Conservation (phyloP, 2,329 filamentous ascomycete species). For the Kalaharituber pfeilii region DNA sequence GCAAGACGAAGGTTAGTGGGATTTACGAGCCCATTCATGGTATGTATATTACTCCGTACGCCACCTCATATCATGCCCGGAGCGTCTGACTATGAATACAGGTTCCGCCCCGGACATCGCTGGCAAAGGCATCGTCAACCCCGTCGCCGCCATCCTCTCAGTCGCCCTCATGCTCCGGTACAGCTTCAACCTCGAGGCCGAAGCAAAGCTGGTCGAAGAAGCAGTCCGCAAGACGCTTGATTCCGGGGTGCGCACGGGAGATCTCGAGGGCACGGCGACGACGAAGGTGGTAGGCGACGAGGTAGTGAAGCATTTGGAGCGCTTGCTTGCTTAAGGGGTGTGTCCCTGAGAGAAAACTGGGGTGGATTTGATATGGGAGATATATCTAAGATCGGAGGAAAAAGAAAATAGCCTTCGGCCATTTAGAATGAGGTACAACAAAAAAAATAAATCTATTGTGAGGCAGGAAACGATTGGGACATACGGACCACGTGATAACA, state of each 20-base stretch:
- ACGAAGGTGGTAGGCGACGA: slow-evolving; percentile 74
- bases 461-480: too few relatives aligned
- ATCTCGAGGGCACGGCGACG: slow-evolving; percentile 60
- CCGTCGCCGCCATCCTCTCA: slow-evolving; percentile 77
- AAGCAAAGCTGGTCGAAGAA: slow-evolving; percentile 63
- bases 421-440: too few relatives aligned
- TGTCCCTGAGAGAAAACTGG: too few relatives aligned
- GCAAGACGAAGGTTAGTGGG: slow-evolving; percentile 68
- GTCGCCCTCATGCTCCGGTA: slow-evolving; percentile 94
- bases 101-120: slow-evolving; percentile 71
- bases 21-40: slow-evolving; percentile 98
- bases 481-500: too few relatives aligned
- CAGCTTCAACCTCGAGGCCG: slow-evolving; percentile 60
- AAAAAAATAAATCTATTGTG: too few relatives aligned
- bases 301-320: slow-evolving; percentile 35
- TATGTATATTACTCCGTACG: slow-evolving; percentile 27
- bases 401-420: too few relatives aligned
- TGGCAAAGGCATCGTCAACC: slow-evolving; percentile 69
- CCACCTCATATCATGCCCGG: background rate
- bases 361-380: too few relatives aligned
- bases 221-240: slow-evolving; percentile 70
- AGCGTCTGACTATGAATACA: background rate
- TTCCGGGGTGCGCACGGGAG: slow-evolving; percentile 57
- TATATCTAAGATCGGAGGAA: too few relatives aligned
- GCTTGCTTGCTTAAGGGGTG: slow-evolving; percentile 10